Evolutionary conservation across 352 stramenopile genomes (phyloP), one percentile per base, ranked within the genome.

Genomic region (Saprolegnia parasitica): DNA sequence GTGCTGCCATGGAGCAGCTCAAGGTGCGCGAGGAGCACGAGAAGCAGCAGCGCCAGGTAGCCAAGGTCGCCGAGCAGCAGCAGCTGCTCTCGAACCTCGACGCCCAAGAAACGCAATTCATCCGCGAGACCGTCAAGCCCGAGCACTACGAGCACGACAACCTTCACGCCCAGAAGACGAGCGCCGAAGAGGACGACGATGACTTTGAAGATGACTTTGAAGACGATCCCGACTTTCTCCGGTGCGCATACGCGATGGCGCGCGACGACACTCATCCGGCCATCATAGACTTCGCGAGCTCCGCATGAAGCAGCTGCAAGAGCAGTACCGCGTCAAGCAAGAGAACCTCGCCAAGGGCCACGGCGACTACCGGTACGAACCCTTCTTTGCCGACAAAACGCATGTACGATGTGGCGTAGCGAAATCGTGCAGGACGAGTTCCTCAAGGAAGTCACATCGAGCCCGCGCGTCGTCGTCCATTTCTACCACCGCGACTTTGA

Each of bases 401-500:
- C 3, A 20, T 8, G 26, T 39, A 5, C 4, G 20, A 20, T 20
- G 4, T n/a, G 3, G 11, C 26, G 11, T 62, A 88, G 85, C 11
- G 96, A 97, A 71, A 98, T 99, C 75, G 39, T 72, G 15, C 93
- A 99, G 77, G 95, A 98, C 76, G 96, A 98, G 72, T 98, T 98
- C 76, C 75, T 99, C 6, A 80, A 89, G 4, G 92, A 99, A 79
- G 96, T 98, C 8, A 98, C 94, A 15, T 77, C 74, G 11, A 91
- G 79, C 63, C 78, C 81, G 37, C 78, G 87, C 57, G 94, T 87
- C 39, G 82, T 97, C 3, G 86, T 98, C 40, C 94, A 98, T 68
- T 98, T 98, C 67, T 99, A 97, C 80, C 96, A 99, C 76, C 84
- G 95, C 35, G 96, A 99, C 68, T 99, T 99, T 81, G 89, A 98